Percentiles rank a stretch among this genome's conserved stretches.
phyloP scores from a whole-genome alignment of 208 protist genomes.

The Angomonas ambiguus region DNA sequence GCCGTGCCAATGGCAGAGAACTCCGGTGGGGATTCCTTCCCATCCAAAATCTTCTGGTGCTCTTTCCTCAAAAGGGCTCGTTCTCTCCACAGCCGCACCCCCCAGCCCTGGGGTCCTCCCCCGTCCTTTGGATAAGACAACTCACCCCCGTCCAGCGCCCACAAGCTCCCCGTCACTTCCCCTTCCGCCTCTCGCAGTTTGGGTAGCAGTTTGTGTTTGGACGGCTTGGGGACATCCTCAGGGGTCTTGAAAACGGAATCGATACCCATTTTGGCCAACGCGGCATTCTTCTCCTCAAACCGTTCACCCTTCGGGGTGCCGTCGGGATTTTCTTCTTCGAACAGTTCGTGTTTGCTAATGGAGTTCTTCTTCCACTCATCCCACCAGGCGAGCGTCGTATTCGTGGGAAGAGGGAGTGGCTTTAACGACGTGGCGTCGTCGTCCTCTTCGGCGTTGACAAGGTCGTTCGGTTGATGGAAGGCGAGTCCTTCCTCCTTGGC shows the following conservation, averaged over 20 bases:
- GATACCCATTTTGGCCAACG: constrained; percentile 75
- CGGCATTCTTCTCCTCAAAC: constrained; percentile 84
- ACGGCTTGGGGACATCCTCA: constrained; percentile 47
- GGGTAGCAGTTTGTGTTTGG: constrained; percentile 58
- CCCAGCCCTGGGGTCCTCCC: constrained; percentile 77
- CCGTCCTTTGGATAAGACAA: constrained; percentile 82
- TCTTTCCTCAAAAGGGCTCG: constrained; percentile 63
- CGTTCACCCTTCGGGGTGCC: constrained; percentile 75
- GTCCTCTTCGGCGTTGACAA: background rate
- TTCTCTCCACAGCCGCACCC: constrained; percentile 83
- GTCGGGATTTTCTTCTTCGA: constrained; percentile 68
- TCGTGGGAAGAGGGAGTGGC: constrained; percentile 46
- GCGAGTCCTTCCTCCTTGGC: constrained; percentile 53
- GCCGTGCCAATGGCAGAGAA: constrained; percentile 61
- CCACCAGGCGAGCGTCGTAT: constrained; percentile 84
- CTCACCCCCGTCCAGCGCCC: constrained; percentile 83
- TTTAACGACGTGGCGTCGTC: constrained; percentile 19
- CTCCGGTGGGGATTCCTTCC: constrained; percentile 27
- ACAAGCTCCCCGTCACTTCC: constrained; percentile 73
- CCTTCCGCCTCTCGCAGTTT: constrained; percentile 66
- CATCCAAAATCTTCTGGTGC: constrained; percentile 55
- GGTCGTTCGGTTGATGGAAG: constrained; percentile 14
- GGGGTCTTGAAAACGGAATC: constrained; percentile 56
- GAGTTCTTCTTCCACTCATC: constrained; percentile 72
- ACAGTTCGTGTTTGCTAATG: constrained; percentile 85